Base-by-base conservation (phyloP, 2,329 filamentous ascomycete species). In the Falciphora oryzae region DNA sequence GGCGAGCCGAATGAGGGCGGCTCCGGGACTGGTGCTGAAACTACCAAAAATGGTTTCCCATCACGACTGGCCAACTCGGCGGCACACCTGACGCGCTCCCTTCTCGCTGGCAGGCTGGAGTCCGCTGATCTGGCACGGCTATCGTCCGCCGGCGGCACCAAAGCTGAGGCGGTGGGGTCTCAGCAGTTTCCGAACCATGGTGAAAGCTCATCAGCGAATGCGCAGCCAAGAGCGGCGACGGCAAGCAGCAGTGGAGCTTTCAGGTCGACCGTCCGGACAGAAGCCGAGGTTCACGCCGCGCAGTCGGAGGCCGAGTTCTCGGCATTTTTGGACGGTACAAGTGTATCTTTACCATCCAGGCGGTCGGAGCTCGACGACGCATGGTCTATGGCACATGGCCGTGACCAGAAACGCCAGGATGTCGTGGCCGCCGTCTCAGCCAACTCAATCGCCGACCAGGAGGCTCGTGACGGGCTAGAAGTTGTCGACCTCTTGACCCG, bases 401-500 rank as follows among this genome's bases (percentile, higher is more conserved):
- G 27, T 28, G 38, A 31, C 25, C 22, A 28, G 59, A 27, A 27
- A 38, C 22, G n/a, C 32, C 31, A n/a, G 59, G 16, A n/a, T 10
- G 22, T 1, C n/a, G 7, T n/a, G 22, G 4, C 18, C 44, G n/a
- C 6, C 59, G 38, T 35, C 11, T 7, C 32, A 10, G 2, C 31
- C 28, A 6, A 8, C 14, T 63, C 61, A 14, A 70, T 76, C 6
- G 67, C 70, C 22, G 72, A 75, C 59, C 76, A 78, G 58, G 72
- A 79, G 65, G 67, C 66, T 18, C 65, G 65, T 1, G 78, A 80
- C 64, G 78, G 78, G 0, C 68, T 70, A n/a, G 77, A 75, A 10
- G 78, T 81, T 8, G 72, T 77, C 11, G 68, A 70, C 22, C 70
- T 81, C 3, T 71, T 82, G 22, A 73, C 73, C 10, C 67, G 68